phyloP scores from a whole-genome alignment of 495 filamentous ascomycete species.

The Neurospora sp. region DNA sequence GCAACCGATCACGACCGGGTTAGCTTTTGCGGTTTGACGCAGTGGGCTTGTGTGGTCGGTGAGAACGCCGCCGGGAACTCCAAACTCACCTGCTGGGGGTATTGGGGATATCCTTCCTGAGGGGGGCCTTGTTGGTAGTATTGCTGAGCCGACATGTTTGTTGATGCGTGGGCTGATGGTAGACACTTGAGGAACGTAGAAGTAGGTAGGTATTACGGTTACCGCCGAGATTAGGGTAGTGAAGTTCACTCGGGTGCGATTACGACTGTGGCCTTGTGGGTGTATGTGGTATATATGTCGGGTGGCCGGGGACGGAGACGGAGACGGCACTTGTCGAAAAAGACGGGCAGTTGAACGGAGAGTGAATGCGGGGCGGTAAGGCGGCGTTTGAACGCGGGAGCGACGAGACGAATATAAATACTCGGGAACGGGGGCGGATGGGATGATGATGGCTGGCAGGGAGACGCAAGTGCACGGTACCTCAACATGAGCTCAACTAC shows the following conservation, averaged over 20 bases:
- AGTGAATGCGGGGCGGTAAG: neutral
- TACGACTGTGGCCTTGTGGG: neutral
- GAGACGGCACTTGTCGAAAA: neutral
- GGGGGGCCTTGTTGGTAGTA: slow-evolving; percentile 23
- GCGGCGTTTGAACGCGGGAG: neutral
- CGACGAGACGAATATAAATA: neutral
- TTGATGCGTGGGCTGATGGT: neutral
- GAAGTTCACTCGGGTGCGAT: neutral
- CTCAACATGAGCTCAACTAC: neutral
- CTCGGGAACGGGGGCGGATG: neutral
- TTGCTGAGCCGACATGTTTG: slow-evolving; percentile 21
- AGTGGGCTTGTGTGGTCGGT: neutral
- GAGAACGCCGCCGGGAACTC: neutral
- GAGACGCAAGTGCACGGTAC: neutral
- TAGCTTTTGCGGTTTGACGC: neutral
- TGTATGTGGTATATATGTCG: neutral
- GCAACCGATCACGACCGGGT: neutral
- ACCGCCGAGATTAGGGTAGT: neutral
- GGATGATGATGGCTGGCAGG: neutral
- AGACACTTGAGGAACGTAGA: neutral
- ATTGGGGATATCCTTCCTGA: slow-evolving; percentile 16
- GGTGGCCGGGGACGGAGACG: neutral
- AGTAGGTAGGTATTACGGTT: neutral
- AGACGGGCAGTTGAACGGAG: neutral
- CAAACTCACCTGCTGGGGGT: slow-evolving; percentile 19